Percentiles rank a stretch among this genome's conserved stretches.
Evolutionary conservation across 2,329 filamentous ascomycete genomes (phyloP).

Genomic region (Aureobasidium musti): DNA sequence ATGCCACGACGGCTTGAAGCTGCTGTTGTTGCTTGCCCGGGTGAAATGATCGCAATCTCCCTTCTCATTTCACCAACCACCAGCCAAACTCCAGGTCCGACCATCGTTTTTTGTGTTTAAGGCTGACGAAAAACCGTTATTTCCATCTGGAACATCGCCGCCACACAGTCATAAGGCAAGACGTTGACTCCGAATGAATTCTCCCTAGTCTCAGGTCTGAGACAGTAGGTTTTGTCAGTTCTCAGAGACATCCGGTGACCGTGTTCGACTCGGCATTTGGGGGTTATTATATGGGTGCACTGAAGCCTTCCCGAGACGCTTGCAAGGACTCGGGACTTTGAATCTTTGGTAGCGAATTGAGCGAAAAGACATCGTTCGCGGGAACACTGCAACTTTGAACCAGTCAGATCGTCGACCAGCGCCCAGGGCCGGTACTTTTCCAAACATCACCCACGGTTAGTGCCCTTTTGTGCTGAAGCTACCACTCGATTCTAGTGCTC

Average conservation of each 20-base stretch:
- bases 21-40: conserved; percentile 14
- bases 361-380: conserved; percentile 30
- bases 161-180: conserved; percentile 30
- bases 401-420: conserved; percentile 28
- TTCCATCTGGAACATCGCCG: conserved; percentile 29
- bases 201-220: conserved; percentile 30
- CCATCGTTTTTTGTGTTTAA: conserved; percentile 29
- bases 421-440: conserved; percentile 27
- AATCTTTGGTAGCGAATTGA: conserved; percentile 30
- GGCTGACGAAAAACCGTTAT: conserved; percentile 31
- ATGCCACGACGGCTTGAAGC: conserved; percentile 25
- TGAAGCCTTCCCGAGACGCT: conserved; percentile 28
- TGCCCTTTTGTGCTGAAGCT: conserved; percentile 25
- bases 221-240: conserved; percentile 29
- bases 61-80: conserved; percentile 30
- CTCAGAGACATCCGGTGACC: conserved; percentile 23
- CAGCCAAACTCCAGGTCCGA: conserved; percentile 29
- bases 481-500: conserved; percentile 27
- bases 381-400: conserved; percentile 22
- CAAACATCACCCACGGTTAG: conserved; percentile 29
- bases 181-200: conserved; percentile 23
- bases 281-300: conserved; percentile 29
- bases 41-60: conserved; percentile 29
- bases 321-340: conserved; percentile 28
- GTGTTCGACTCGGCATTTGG: conserved; percentile 26